Base-by-base conservation (phyloP, 495 filamentous ascomycete genomes). In the Aspergillus nidulans region DNA sequence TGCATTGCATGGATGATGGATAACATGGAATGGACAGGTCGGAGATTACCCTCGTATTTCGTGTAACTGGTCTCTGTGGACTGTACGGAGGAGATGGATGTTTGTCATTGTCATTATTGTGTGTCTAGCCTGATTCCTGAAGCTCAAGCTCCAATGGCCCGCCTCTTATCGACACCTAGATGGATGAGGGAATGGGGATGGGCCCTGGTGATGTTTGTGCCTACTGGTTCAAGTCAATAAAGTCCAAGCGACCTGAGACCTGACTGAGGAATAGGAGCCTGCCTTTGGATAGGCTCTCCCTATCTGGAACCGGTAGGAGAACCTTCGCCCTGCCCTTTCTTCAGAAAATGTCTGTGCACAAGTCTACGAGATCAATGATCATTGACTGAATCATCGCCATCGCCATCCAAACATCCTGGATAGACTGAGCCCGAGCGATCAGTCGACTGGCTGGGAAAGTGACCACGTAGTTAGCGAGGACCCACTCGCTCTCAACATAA, bases 391-490 rank as follows among this genome's bases (percentile, higher is more conserved):
- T 34, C 30, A 34, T 34, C 7, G 13, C 13, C 30, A 39, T 15
- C 36, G 13, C 36, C 36, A 39, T 13, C 36, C 36, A 39, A 4
- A n/a, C n/a, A n/a, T n/a, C n/a, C n/a, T n/a, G n/a, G n/a, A n/a
- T 2, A 34, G 15, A 34, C 8, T 6, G 30, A 34, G 30, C 30
- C 30, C 30, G 39, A 16, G 19, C 40, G 59, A 52, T 42, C 49
- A 4, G 57, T 55, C 58, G 61, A 63, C 52, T 63, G 61, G 61
- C 49, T 25, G 52, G 48, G 52, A 56, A 55, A 51, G 52, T 55
- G 38, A 60, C 61, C 61, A 63, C 61, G 61, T 63, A 41, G 49
- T 38, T 56, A 13, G 7, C 9, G 13, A n/a, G 1, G 32, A 25
- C n/a, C 12, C 16, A 25, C 24, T 9, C 1, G 18, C 25, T 36